phyloP scores from a whole-genome alignment of 2,329 filamentous ascomycete species.

The Neoascochyta sp. region DNA sequence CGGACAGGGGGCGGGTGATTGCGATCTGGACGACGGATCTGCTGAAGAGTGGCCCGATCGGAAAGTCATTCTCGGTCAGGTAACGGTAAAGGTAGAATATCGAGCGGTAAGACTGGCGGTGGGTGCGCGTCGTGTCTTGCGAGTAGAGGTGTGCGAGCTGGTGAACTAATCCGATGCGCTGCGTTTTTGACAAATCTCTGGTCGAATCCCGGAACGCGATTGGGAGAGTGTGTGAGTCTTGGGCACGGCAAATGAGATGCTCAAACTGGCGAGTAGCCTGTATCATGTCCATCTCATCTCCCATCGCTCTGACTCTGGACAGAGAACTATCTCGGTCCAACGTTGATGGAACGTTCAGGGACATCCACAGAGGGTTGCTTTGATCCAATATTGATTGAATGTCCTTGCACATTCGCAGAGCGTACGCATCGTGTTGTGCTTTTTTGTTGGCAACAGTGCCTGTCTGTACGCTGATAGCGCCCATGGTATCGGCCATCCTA shows the following conservation, averaged over 20 bases:
- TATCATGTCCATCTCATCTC: too few relatives aligned
- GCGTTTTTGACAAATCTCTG: constrained; percentile 10
- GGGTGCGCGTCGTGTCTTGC: constrained; percentile 18
- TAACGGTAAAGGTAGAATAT: constrained; percentile 30
- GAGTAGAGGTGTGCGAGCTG: constrained; percentile 35
- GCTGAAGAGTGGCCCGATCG: constrained; percentile 29
- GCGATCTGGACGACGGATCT: constrained; percentile 24
- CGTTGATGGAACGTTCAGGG: too few relatives aligned
- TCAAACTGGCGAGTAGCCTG: constrained; percentile 22
- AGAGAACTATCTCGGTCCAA: too few relatives aligned
- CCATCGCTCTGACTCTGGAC: too few relatives aligned
- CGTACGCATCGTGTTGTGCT: constrained; percentile 5
- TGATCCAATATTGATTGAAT: constrained; percentile 1
- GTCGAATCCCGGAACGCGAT: constrained; percentile 15
- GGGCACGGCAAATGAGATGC: constrained; percentile 24
- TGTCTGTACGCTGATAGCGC: too few relatives aligned
- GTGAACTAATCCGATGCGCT: constrained; percentile 23
- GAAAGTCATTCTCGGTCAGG: constrained; percentile 14
- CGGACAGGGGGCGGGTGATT: constrained; percentile 24
- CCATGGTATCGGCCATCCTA: too few relatives aligned
- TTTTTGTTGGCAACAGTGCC: too few relatives aligned
- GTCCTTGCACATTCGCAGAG: constrained; percentile 1
- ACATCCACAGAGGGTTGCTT: too few relatives aligned
- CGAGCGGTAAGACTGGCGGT: constrained; percentile 20
- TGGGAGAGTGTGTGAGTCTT: constrained; percentile 20